Percentiles rank a stretch among this genome's conserved stretches.
Evolutionary conservation across 2,329 filamentous ascomycete genomes (phyloP).

Genomic region (Phyllosticta citribraziliensis): DNA sequence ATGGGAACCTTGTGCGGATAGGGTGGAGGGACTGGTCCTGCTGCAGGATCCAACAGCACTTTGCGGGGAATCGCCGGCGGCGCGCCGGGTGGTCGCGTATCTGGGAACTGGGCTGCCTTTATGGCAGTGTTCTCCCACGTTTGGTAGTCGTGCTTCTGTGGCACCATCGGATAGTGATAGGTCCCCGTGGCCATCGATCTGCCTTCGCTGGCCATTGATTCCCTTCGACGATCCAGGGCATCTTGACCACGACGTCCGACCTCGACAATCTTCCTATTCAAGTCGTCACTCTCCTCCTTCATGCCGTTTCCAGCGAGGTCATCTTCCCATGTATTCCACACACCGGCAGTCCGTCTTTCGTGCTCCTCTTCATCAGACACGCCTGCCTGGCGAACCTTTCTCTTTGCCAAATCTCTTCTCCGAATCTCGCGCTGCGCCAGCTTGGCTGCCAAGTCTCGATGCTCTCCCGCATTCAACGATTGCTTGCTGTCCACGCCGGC

Average conservation of each 20-base stretch:
- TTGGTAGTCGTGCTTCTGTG: conserved; percentile 27
- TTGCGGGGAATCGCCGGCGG: conserved; percentile 4
- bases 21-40: not conserved
- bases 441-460: conserved; percentile 23
- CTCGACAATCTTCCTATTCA: conserved; percentile 44
- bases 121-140: conserved; percentile 20
- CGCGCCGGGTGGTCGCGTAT: conserved; percentile 13
- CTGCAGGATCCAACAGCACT: not conserved
- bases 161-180: conserved; percentile 38
- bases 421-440: conserved; percentile 27
- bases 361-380: conserved; percentile 49
- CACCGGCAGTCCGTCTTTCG: conserved; percentile 42
- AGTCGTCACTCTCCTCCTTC: conserved; percentile 30
- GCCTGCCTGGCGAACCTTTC: conserved; percentile 42
- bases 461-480: conserved; percentile 23
- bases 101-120: conserved; percentile 30
- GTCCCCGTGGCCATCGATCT: conserved; percentile 12
- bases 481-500: conserved; percentile 18
- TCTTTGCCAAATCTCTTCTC: conserved; percentile 21
- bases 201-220: not conserved
- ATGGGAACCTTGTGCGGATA: conserved; percentile 3
- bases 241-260: conserved; percentile 32
- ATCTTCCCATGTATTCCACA: conserved; percentile 45
- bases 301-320: conserved; percentile 22
- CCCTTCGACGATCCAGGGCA: conserved; percentile 18